Evolutionary conservation across 2,329 filamentous ascomycete species (phyloP), one percentile per base, ranked within the genome.

Genomic region (Elsinoe arachidis): DNA sequence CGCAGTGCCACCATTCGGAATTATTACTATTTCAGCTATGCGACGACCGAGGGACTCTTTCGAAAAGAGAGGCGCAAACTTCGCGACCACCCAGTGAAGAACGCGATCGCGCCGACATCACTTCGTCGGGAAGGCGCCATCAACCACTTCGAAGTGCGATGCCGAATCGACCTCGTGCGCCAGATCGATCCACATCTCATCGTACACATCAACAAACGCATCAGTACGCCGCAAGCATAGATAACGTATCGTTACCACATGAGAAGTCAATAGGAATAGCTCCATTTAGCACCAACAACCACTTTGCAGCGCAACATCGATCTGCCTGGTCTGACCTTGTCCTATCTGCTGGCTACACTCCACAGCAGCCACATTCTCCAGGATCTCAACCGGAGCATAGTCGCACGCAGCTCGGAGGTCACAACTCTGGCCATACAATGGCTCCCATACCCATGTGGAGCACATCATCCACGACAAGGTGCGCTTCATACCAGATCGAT

Each of bases 1-100:
- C 60, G 23, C 54, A 60, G 53, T 70, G 68, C 58, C 59, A 60
- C 21, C 68, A 70, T 57, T 63, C 67, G 41, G 57, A 67, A 43
- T 61, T 63, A 11, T 43, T 65, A n/a, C 60, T 68, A 17, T 49
- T 62, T 57, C 41, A 57, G n/a, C 65, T 61, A 51, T 69, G 68
- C 59, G 60, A 61, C 21, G 14, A 19, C 12, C 33, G 3, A 11
- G 10, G 34, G 14, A 21, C n/a, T 30, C 26, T 30, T 30, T 9
- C 30, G 15, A 19, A n/a, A 30, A 15, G 34, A 6, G 6, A 21
- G 7, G 14, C 26, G 33, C 15, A 23, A 4, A 5, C 2, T 26
- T 15, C 41, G 15, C 41, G 11, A 26, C 12, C 41, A 14, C 3
- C 41, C 15, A 46, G 21, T 14, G 41, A 12, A 15, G 12, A 15